These are phyloP conservation scores for Scedosporium minutisporum DNA, from an alignment of 2,329 filamentous ascomycete species.

Conservation along the genomic window DNA sequence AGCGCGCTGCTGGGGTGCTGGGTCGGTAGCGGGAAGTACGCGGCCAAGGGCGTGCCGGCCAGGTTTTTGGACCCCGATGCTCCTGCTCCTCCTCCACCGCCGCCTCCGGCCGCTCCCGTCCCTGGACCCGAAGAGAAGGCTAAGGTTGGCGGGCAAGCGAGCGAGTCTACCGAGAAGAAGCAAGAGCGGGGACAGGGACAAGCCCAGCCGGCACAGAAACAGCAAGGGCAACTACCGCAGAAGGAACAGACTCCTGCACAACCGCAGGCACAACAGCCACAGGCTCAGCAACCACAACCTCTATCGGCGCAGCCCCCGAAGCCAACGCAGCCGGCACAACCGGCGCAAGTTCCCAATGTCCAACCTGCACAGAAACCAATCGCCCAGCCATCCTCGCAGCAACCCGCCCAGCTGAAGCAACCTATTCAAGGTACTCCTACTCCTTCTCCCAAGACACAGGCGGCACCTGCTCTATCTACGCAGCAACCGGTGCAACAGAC, in stretches of 20 bases:
- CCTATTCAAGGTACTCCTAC: not conserved
- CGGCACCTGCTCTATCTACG: not conserved
- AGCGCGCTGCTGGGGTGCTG: constrained; percentile 74
- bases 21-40: constrained; percentile 56
- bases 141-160: not conserved
- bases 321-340: not conserved
- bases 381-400: not conserved
- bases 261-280: not conserved
- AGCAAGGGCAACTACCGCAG: not conserved
- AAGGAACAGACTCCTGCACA: not conserved
- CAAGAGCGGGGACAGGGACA: not conserved
- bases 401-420: not conserved
- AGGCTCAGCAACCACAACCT: not conserved
- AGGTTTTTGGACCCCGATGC: constrained; percentile 49
- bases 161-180: not conserved
- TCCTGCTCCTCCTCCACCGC: not conserved
- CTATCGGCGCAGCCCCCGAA: not conserved
- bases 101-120: not conserved
- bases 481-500: not conserved
- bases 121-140: not conserved
- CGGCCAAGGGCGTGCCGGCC: constrained; percentile 69
- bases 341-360: not conserved
- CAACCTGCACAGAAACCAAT: not conserved
- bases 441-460: not conserved
- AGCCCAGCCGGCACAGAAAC: not conserved